Percentiles rank a stretch among this genome's conserved stretches.
Evolutionary conservation across 441 rosid genomes (phyloP).

Genomic region (Pelargonium australe): DNA sequence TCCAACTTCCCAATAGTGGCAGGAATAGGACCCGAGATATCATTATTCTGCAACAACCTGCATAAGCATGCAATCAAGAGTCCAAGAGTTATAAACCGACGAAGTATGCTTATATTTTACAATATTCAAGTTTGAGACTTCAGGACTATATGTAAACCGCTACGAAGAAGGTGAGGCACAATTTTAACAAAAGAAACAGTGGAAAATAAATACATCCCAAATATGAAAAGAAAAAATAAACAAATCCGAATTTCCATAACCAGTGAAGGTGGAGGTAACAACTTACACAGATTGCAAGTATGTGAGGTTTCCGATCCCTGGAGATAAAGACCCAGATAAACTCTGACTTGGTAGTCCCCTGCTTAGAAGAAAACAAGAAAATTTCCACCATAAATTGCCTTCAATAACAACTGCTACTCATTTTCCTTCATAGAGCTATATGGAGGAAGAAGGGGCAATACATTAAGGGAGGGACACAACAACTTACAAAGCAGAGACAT

Average conservation of each 20-base stretch:
- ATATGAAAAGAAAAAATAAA: neutral
- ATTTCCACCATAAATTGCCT: conserved; percentile 10
- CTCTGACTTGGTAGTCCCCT: conserved; percentile 94
- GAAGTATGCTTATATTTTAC: neutral
- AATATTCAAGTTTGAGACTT: neutral
- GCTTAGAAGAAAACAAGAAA: conserved; percentile 19
- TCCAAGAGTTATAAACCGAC: conserved; percentile 8
- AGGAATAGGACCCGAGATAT: conserved; percentile 74
- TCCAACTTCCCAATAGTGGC: conserved; percentile 58
- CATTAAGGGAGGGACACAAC: neutral
- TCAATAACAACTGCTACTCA: neutral
- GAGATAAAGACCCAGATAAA: conserved; percentile 82
- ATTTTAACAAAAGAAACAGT: neutral
- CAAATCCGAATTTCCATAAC: neutral
- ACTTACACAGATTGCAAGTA: conserved; percentile 87
- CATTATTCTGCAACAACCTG: conserved; percentile 86
- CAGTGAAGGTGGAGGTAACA: neutral
- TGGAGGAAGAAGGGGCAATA: conserved; percentile 1
- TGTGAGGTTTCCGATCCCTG: conserved; percentile 86
- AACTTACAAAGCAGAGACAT: conserved; percentile 88
- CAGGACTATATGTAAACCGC: too few relatives aligned
- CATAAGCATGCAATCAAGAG: conserved; percentile 13
- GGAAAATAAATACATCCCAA: neutral
- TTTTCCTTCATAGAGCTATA: neutral
- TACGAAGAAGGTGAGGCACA: too few relatives aligned